Conservation (phyloP, 305 asterid genomes). For the Petunia hybrid region DNA sequence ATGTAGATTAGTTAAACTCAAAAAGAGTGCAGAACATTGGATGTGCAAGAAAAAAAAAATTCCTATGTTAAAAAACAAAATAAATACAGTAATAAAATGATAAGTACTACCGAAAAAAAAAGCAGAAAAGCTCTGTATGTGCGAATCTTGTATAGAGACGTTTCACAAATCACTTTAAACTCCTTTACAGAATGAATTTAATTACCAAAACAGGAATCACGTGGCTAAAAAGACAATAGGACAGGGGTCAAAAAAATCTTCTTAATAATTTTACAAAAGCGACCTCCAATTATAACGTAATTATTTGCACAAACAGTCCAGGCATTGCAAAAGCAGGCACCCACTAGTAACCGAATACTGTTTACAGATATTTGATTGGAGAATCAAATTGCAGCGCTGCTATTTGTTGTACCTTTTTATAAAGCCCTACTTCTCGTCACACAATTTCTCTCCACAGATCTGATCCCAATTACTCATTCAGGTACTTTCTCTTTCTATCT, state of each 20-base stretch:
- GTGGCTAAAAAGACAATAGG: not conserved
- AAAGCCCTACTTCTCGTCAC: conserved; percentile 26
- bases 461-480: conserved; percentile 35
- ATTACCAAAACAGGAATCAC: not conserved
- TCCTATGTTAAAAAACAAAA: too few relatives aligned
- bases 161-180: not conserved
- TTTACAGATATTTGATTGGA: too few relatives aligned
- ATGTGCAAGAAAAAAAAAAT: too few relatives aligned
- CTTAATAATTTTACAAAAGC: not conserved
- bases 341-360: not conserved
- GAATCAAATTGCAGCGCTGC: not conserved
- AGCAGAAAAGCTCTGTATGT: too few relatives aligned
- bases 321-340: conserved; percentile 30
- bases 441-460: conserved; percentile 47
- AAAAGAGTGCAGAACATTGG: too few relatives aligned
- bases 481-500: conserved; percentile 40
- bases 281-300: conserved; percentile 1
- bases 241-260: conserved; percentile 2
- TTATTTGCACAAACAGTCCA: conserved; percentile 20
- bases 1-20: too few relatives aligned
- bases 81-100: too few relatives aligned
- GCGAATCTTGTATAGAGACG: not conserved
- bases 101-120: too few relatives aligned
- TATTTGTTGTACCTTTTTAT: not conserved
- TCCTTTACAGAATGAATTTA: conserved; percentile 17